A percentile compares a stretch with the other conserved stretches of the same genome.
Evolutionary conservation across 129 eudicot genomes (phyloP).

Genomic region (Calendula officinalis): DNA sequence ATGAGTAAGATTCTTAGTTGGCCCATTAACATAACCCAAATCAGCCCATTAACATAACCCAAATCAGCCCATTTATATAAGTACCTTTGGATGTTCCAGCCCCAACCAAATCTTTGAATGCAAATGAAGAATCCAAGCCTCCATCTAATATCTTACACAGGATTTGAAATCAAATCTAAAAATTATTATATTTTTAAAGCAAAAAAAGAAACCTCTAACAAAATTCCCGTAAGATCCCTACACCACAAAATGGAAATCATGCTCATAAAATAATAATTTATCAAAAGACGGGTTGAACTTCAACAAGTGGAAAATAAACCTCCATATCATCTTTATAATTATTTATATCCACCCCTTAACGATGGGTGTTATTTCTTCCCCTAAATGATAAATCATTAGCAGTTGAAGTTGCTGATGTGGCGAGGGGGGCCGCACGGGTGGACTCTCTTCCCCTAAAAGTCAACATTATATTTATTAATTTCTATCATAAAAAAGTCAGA

Average conservation of each 20-base stretch:
- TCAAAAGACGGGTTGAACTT: constrained; percentile 88
- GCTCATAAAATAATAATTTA: constrained; percentile 43
- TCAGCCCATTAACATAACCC: background rate
- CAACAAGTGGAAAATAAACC: constrained; percentile 90
- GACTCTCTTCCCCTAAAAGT: constrained; percentile 53
- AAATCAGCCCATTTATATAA: background rate
- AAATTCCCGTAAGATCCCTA: constrained; percentile 68
- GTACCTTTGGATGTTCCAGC: constrained; percentile 90
- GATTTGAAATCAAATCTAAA: constrained; percentile 26
- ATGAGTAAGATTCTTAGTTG: background rate
- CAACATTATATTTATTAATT: constrained; percentile 3
- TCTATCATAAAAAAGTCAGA: background rate
- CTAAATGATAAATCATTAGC: constrained; percentile 36
- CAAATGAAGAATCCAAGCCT: constrained; percentile 41
- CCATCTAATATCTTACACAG: constrained; percentile 64
- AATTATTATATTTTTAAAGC: background rate
- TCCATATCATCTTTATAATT: constrained; percentile 95
- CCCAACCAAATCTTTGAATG: constrained; percentile 70
- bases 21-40: background rate
- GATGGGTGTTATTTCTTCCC: constrained; percentile 79
- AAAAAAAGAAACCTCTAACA: constrained; percentile 45
- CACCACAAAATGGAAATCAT: constrained; percentile 24
- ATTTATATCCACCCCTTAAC: constrained; percentile 57
- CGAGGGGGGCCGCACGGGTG: constrained; percentile 44
- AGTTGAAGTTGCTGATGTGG: constrained; percentile 36